Evolutionary conservation across 208 protist species (phyloP), one percentile per base, ranked within the genome.

Genomic region (Trypanosoma mega): DNA sequence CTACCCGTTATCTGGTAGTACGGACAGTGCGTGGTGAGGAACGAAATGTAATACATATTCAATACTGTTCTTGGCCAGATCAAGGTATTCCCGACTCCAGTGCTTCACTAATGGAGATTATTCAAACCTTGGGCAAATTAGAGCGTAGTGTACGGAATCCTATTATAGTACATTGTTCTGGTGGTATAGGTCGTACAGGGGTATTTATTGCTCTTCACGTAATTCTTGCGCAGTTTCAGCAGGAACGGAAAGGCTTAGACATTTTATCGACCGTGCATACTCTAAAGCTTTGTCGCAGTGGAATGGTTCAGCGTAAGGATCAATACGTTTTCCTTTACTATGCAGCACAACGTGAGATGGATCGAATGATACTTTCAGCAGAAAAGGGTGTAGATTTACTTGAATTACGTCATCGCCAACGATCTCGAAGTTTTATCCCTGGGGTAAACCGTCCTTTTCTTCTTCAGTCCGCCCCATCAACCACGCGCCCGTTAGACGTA

Each of bases 301-400:
- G 83, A 26, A 90, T 92, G 85, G 85, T 94, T 45, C 82, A 88
- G 56, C 72, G 79, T 36, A 90, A 86, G 65, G 82, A 90, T 50
- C 88, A 94, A 67, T 94, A 92, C 50, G 48, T 88, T 16, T 92
- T 87, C 47, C 74, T 92, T 44, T 86, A 89, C 74, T 91, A 84
- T 59, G 68, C 71, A 16, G 64, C 72, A 3, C 76, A 76, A 52
- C 76, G 84, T 47, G 84, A 91, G 65, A 91, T 91, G 79, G 75
- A 87, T 48, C 76, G 80, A 30, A 91, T 91, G 80, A 65, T 91
- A 56, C 62, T 89, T 9, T 89, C 82, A 5, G 68, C 72, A 23
- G 72, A 89, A 47, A 78, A 62, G 7, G 82, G 76, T 29, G 57
- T 80, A 47, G 76, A 85, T 62, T 54, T 89, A 14, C 64, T 89